Evolutionary conservation across 108 stramenopile genomes (phyloP).

Genomic region (Epithemia pelagica): DNA sequence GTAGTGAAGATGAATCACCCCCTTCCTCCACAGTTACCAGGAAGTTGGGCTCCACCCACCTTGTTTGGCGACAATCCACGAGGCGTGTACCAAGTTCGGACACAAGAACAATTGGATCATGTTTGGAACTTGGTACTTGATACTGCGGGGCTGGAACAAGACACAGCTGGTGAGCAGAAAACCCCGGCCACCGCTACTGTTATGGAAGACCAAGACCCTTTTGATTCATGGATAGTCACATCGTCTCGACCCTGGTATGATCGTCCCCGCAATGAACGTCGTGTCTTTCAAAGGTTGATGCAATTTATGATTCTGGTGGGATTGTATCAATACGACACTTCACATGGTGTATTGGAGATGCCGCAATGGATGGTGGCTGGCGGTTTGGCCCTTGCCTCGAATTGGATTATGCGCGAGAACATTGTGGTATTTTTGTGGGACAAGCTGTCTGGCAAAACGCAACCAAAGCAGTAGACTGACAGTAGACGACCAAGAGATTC

Average conservation of each 20-base stretch:
- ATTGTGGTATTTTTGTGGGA: background rate
- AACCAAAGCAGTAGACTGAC: background rate
- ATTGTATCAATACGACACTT: background rate
- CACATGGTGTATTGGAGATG: background rate
- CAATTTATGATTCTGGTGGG: background rate
- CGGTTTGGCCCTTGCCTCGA: background rate
- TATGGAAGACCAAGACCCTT: background rate
- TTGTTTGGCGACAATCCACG: slow-evolving; percentile 1
- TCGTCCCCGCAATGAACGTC: slow-evolving; percentile 4
- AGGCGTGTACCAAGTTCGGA: background rate
- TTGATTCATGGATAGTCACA: background rate
- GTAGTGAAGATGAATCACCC: background rate
- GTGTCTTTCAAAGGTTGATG: background rate
- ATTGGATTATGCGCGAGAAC: background rate
- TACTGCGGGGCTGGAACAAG: background rate
- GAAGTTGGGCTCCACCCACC: background rate
- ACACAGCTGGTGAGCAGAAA: no score
- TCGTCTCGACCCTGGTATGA: slow-evolving; percentile 3
- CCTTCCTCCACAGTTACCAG: background rate
- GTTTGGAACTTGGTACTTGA: background rate
- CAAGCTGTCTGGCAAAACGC: background rate
- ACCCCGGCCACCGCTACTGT: background rate
- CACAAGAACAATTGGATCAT: background rate
- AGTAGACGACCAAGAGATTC: background rate
- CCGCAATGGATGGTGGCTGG: background rate